Base-by-base conservation (phyloP, 805 yeast genomes). In the Lipomyces yamadae region DNA sequence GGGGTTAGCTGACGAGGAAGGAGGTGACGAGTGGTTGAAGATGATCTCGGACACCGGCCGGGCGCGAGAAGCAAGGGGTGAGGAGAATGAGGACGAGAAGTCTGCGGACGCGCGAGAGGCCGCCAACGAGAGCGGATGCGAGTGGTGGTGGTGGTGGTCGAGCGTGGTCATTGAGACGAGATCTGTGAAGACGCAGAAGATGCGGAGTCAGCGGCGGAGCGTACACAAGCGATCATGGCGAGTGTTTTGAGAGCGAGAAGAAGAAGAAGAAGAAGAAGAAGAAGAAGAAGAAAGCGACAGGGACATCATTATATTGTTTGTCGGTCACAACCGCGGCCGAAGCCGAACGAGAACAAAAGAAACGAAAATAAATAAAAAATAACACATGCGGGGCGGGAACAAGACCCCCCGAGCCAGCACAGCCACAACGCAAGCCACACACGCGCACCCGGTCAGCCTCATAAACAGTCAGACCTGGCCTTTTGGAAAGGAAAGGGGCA, bases 131-230 rank as follows among this genome's bases (percentile, higher is more conserved):
- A 56, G 67, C 34, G 29, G 61, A 13, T 42, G 63, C 0, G 52
- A 58, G 5, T 30, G 56, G 11, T 58, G 34, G 15, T 29, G 53
- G 5, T 30, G 56, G 11, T 58, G 34, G 15, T 29, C 60, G 33
- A 57, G 60, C 60, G 60, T n/a, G 13, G 64, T 2, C 60, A 58
- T 48, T 73, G 75, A 59, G 55, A 57, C 53, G 30, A 57, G 52
- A 24, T 54, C 60, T 64, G 52, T 60, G 60, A 45, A 74, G 72
- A 58, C 74, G 70, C 30, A 52, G 60, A 45, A 74, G 72, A 58
- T 74, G 70, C 30, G 48, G 60, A 10, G 72, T 73, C 68, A 62
- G 59, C 5, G 58, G 37, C 24, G 24, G 39, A 4, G 10, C 39
- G 39, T 37, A 29, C 64, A 68, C 62, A 64, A 59, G 7, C 56